phyloP scores from a whole-genome alignment of 345 rosid genomes.

The Brassica nigra region DNA sequence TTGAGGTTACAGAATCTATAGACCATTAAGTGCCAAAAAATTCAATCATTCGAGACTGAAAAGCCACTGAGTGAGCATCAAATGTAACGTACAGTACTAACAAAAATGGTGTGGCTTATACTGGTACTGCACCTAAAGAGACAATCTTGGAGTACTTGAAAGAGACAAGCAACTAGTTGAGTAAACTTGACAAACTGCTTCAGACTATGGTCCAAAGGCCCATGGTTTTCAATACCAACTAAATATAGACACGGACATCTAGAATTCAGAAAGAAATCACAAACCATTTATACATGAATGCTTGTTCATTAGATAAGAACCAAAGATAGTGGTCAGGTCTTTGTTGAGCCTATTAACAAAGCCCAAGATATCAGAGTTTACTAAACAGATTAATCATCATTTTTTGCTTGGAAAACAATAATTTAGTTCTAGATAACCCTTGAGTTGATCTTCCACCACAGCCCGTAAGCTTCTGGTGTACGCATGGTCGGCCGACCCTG shows the following conservation, averaged over 20 bases:
- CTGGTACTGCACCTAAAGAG: neutral
- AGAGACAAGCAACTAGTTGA: constrained; percentile 7
- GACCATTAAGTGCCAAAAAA: constrained; percentile 13
- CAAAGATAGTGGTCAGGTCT: neutral
- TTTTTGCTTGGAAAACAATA: neutral
- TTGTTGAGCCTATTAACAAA: constrained; percentile 3
- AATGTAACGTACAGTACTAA: constrained; percentile 1
- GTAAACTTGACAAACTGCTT: neutral
- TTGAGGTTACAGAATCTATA: neutral
- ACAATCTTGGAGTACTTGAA: neutral
- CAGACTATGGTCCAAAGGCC: neutral
- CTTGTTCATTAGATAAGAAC: neutral
- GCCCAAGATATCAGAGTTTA: neutral
- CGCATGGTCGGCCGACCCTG: neutral
- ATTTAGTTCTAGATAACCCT: neutral
- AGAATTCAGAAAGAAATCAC: neutral
- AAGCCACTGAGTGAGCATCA: constrained; percentile 5
- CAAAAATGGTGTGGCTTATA: neutral
- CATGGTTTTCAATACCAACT: neutral
- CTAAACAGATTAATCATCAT: neutral
- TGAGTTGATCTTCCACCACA: neutral
- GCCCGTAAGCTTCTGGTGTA: neutral
- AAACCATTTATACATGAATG: neutral
- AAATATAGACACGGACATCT: neutral
- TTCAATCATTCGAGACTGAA: constrained; percentile 29